Evolutionary conservation across 2,329 filamentous ascomycete species (phyloP).

Genomic region (Trichoderma afroharzianum): DNA sequence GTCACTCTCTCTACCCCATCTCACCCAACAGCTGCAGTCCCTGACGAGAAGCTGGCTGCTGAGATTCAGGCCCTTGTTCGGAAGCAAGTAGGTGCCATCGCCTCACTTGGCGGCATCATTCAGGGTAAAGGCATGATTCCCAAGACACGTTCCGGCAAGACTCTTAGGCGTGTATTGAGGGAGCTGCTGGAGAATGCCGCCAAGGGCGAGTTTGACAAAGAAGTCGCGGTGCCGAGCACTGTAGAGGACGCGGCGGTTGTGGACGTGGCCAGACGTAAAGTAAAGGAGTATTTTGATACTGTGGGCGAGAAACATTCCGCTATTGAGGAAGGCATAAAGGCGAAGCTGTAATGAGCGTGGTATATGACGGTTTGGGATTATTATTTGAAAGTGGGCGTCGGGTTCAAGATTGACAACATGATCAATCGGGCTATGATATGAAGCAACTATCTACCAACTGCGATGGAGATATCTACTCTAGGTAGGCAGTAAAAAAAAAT

Average conservation of each 20-base stretch:
- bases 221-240: conserved; percentile 74
- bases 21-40: conserved; percentile 50
- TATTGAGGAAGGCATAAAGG: conserved; percentile 46
- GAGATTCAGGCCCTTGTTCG: conserved; percentile 73
- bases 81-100: conserved; percentile 81
- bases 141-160: conserved; percentile 90
- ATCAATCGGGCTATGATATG: neutral
- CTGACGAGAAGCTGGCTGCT: conserved; percentile 40
- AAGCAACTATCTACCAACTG: neutral
- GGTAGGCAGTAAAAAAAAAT: neutral
- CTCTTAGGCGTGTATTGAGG: conserved; percentile 72
- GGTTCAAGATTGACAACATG: neutral
- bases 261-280: conserved; percentile 65
- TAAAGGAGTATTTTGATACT: conserved; percentile 70
- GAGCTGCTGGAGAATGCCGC: conserved; percentile 82
- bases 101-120: conserved; percentile 79
- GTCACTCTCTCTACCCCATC: conserved; percentile 52
- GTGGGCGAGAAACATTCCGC: conserved; percentile 40
- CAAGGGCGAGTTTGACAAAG: conserved; percentile 66
- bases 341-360: conserved; percentile 44
- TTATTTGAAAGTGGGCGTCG: neutral
- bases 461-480: neutral
- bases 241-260: conserved; percentile 78
- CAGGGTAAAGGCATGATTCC: conserved; percentile 85
- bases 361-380: neutral